Base-by-base conservation (phyloP, 2,329 filamentous ascomycete genomes). In the Penicillium hordei region DNA sequence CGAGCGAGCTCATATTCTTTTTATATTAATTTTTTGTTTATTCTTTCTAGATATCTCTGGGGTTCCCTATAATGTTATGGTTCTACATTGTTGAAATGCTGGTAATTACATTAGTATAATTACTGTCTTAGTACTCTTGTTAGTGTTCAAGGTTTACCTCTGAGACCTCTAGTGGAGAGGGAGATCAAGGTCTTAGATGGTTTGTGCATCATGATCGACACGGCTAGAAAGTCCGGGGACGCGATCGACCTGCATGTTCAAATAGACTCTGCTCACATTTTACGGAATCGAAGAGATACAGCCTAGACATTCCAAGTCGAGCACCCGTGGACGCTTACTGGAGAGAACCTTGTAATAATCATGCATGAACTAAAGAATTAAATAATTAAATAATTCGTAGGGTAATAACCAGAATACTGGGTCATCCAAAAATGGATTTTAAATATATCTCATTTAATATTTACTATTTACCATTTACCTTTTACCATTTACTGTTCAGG, bases 181-280 rank as follows among this genome's bases (percentile, higher is more conserved):
- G 9, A 46, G 55, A 57, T 57, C 55, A 48, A 21, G 43, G 49
- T 52, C 34, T 52, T 36, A 46, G 48, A 43, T 42, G 34, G 43
- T 19, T 40, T 29, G 39, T 52, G 31, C 48, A 40, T n/a, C 6
- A 40, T 48, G 55, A 57, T 57, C 55, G 49, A 48, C 55, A 34
- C 21, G 42, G 49, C 55, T n/a, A 40, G 42, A 48, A 57, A 57
- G 55, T 57, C 55, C 49, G 55, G 55, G 55, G 55, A 57, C 31
- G 19, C 34, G 55, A 57, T 57, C 49, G 36, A 42, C 49, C 59
- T 66, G 63, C 65, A 66, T 63, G 65, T 65, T 54, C 39, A 52
- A 59, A 64, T 66, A 64, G 61, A 65, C 64, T 67, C 62, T 63
- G 61, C 58, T 67, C 65, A 67, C 65, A 67, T 67, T 66, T 54